These are phyloP conservation scores for Suillus brevipes DNA, from an alignment of 768 basidiomycete species.

Conservation along the genomic window DNA sequence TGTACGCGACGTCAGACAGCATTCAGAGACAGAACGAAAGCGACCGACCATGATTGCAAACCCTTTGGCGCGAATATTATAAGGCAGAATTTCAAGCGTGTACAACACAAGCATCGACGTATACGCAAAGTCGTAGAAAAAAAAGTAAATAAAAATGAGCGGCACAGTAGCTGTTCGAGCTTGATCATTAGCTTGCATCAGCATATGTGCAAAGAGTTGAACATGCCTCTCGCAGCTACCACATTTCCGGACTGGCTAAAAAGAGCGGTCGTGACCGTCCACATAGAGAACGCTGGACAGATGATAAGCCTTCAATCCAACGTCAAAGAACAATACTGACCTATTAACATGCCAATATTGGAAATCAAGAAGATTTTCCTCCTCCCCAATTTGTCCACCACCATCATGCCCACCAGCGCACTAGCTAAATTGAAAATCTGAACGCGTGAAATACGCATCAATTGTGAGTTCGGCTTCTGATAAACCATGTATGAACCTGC, in stretches of 20 bases:
- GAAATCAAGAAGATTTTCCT: constrained; percentile 68
- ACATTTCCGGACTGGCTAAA: constrained; percentile 29
- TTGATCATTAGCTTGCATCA: not conserved
- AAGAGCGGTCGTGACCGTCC: constrained; percentile 53
- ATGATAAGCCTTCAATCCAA: not conserved
- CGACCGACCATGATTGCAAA: constrained; percentile 69
- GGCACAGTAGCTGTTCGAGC: constrained; percentile 55
- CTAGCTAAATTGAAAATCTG: constrained; percentile 65
- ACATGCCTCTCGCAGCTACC: constrained; percentile 32
- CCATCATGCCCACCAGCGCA: constrained; percentile 59
- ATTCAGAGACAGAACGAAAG: not conserved
- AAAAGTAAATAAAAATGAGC: constrained; percentile 59
- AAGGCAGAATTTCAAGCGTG: constrained; percentile 79
- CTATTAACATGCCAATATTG: constrained; percentile 56
- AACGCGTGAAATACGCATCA: not conserved
- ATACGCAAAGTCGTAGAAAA: constrained; percentile 67
- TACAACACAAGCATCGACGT: constrained; percentile 69
- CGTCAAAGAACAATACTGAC: constrained; percentile 33
- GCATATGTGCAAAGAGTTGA: not conserved
- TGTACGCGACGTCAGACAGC: constrained; percentile 21
- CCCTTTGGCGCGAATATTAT: constrained; percentile 76
- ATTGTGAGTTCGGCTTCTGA: not conserved
- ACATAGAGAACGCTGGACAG: constrained; percentile 52
- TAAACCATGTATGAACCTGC: constrained; percentile 39
- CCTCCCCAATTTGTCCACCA: constrained; percentile 69